A percentile compares a stretch with the other conserved stretches of the same genome.
These are phyloP conservation scores for Nothophoma quercina DNA, from an alignment of 2,329 filamentous ascomycete species.

Conservation along the genomic window DNA sequence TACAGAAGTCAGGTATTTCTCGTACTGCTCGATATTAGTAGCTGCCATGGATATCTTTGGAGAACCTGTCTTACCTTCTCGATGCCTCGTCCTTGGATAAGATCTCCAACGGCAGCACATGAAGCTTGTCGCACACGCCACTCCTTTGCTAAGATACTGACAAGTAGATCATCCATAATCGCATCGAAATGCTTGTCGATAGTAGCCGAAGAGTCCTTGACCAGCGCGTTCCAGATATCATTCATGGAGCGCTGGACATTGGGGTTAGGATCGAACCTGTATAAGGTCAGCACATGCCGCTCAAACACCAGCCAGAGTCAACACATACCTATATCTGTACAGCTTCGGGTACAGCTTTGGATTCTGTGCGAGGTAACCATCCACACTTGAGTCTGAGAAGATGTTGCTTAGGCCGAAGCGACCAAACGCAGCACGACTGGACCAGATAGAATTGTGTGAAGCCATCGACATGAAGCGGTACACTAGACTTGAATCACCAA, in stretches of 20 bases:
- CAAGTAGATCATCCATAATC: constrained; percentile 87
- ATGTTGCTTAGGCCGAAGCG: constrained; percentile 92
- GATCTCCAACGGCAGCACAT: constrained; percentile 86
- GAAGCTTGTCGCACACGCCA: constrained; percentile 94
- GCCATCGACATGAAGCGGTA: constrained; percentile 99
- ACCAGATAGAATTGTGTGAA: constrained; percentile 96
- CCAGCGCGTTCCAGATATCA: constrained; percentile 95
- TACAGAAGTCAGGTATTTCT: constrained; percentile 82
- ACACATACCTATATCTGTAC: constrained; percentile 75
- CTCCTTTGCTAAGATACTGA: constrained; percentile 86
- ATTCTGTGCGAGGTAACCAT: constrained; percentile 76
- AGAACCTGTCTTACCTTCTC: constrained; percentile 46
- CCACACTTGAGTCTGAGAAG: constrained; percentile 79
- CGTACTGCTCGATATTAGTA: constrained; percentile 64
- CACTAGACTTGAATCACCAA: constrained; percentile 93
- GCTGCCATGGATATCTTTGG: not conserved
- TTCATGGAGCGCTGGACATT: constrained; percentile 97
- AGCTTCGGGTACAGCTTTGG: constrained; percentile 95
- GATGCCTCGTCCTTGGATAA: constrained; percentile 78
- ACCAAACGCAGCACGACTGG: constrained; percentile 94
- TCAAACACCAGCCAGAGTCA: not conserved
- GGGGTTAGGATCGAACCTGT: constrained; percentile 83
- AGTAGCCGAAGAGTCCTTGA: constrained; percentile 81
- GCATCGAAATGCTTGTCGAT: constrained; percentile 84
- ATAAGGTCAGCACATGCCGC: constrained; percentile 21